A percentile compares a stretch with the other conserved stretches of the same genome.
phyloP scores from a whole-genome alignment of 345 rosid genomes.

The Salix exigua region DNA sequence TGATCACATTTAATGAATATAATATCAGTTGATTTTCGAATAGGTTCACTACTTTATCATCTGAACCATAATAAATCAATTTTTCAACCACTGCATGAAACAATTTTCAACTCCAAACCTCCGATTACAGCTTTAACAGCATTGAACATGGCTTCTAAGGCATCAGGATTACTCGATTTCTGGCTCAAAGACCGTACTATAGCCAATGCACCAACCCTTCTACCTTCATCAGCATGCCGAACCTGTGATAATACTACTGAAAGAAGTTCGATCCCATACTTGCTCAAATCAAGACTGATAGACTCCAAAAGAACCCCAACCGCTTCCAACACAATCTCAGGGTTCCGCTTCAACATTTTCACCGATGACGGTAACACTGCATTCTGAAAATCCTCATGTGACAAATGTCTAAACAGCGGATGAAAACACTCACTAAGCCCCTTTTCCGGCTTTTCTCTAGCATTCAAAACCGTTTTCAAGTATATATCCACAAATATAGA shows the following conservation, averaged over 20 bases:
- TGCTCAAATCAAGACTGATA: conserved; percentile 81
- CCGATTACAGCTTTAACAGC: conserved; percentile 73
- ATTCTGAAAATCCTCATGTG: conserved; percentile 76
- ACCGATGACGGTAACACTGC: conserved; percentile 71
- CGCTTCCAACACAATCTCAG: conserved; percentile 85
- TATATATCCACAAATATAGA: conserved; percentile 67
- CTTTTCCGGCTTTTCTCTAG: conserved; percentile 64
- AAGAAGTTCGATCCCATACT: conserved; percentile 75
- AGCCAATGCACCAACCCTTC: conserved; percentile 68
- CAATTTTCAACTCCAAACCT: conserved; percentile 46
- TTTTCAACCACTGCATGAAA: neutral
- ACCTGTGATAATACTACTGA: conserved; percentile 71
- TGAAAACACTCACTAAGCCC: conserved; percentile 59
- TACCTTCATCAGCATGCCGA: conserved; percentile 80
- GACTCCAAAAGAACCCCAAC: conserved; percentile 61
- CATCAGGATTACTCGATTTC: conserved; percentile 94
- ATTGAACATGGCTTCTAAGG: conserved; percentile 73
- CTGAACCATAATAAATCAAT: neutral
- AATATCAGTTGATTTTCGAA: conserved; percentile 4
- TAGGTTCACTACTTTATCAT: neutral
- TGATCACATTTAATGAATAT: conserved; percentile 30
- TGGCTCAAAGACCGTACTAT: conserved; percentile 60
- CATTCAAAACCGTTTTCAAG: conserved; percentile 74
- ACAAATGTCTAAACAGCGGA: conserved; percentile 55
- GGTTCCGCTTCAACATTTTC: conserved; percentile 97